Conservation (phyloP, 225 moss, liverwort and hornwort species). For the Bryoerythrophyllum caledonicum region DNA sequence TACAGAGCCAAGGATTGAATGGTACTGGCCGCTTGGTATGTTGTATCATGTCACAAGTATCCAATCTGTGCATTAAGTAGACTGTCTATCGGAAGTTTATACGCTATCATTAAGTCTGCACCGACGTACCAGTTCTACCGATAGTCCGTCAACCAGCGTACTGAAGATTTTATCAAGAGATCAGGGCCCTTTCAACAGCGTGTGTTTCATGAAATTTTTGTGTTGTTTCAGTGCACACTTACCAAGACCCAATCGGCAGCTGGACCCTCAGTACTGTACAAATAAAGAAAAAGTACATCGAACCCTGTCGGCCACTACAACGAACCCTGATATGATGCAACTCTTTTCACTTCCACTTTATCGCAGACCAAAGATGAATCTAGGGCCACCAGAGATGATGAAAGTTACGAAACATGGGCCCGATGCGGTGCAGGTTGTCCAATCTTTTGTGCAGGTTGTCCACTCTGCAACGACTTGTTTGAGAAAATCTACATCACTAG, state of each 20-base stretch:
- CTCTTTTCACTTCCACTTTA: background rate
- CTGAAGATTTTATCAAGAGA: background rate
- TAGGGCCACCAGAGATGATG: background rate
- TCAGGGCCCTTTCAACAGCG: background rate
- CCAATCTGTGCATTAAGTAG: no score
- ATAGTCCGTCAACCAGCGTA: no score
- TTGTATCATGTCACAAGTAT: no score
- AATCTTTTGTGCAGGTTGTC: background rate
- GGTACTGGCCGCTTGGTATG: no score
- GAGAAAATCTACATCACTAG: background rate
- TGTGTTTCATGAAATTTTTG: constrained; percentile 24
- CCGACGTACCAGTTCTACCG: constrained; percentile 28
- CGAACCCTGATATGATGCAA: no score
- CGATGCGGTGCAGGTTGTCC: background rate
- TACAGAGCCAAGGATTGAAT: no score
- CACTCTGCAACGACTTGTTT: background rate
- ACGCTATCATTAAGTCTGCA: background rate
- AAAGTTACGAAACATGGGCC: background rate
- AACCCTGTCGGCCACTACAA: no score
- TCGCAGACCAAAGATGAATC: no score
- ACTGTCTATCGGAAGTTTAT: constrained; percentile 42
- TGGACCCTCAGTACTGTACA: constrained; percentile 23
- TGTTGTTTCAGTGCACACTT: background rate
- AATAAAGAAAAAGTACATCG: no score
- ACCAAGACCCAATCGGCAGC: background rate